Evolutionary conservation across 1,139 yeast species (phyloP), one percentile per base, ranked within the genome.

Genomic region (Scheffersomyces quercinus): DNA sequence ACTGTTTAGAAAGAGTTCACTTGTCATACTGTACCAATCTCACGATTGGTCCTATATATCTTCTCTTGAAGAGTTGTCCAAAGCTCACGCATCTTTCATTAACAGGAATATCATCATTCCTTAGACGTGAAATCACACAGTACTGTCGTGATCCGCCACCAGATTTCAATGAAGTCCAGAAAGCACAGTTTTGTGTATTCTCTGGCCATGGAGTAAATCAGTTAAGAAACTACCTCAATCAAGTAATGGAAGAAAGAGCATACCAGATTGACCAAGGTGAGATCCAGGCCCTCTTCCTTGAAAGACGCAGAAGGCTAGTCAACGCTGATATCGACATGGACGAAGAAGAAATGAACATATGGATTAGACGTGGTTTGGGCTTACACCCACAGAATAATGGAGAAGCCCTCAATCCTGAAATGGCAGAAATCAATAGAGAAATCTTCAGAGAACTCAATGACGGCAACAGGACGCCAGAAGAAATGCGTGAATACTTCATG

Each of bases 101-200:
- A 45, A 93, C 99, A 0, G 99, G 99, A 1, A 91, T 93, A 24
- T 77, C 86, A 3, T 88, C 96, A 28, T 93, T 93, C 67, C 75
- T 93, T 60, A 77, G 96, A 49, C 78, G 85, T 14, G 98, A 93
- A 56, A 81, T 93, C 41, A 86, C 95, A 1, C 84, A 81, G 53
- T 91, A 82, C 64, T 91, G 98, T 61, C 84, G 99, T 30, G 88
- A 85, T n/a, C 95, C 98, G 2, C 99, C 99, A 3, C 82, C 88
- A 11, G 98, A 91, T 57, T 91, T 93, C 60, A 90, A 87, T 46
- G 90, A 85, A 46, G 87, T 85, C 55, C 99, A 93, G 64, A 85
- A 85, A 53, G 79, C 85, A 14, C 79, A 88, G 41, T 93, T 93
- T 58, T 93, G 99, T 67, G 99, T 93, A 8, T 93, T 90, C 59